These are phyloP conservation scores for Acanthamoeba healyi DNA, from an alignment of 208 protist species.

Conservation along the genomic window DNA sequence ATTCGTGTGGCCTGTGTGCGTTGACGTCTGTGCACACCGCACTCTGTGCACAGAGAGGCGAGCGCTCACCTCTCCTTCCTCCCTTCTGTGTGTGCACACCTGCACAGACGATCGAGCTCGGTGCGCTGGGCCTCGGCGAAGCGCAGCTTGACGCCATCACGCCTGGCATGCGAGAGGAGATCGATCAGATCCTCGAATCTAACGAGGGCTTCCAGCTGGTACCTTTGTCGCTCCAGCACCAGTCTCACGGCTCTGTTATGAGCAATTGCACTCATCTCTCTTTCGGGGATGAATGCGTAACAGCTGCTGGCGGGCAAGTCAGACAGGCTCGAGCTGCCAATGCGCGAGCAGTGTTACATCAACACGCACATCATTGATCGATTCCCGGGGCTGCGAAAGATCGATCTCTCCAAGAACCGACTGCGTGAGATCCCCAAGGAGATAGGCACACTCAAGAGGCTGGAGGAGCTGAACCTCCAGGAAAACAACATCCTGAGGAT, in stretches of 20 bases:
- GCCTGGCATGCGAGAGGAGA: constrained; percentile 52
- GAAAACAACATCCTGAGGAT: neutral
- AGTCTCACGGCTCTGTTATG: neutral
- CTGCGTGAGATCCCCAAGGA: constrained; percentile 47
- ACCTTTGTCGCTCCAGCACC: neutral
- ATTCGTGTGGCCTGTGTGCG: neutral
- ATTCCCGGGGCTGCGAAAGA: constrained; percentile 37
- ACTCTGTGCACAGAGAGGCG: neutral
- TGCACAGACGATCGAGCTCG: constrained; percentile 34
- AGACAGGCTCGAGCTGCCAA: neutral
- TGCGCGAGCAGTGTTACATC: constrained; percentile 55
- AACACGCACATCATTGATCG: constrained; percentile 69
- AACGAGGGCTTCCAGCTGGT: constrained; percentile 53
- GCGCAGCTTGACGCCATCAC: constrained; percentile 62
- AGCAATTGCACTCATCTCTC: neutral
- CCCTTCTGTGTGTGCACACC: neutral
- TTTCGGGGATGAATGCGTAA: neutral
- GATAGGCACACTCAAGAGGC: constrained; percentile 64
- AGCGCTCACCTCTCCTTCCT: neutral
- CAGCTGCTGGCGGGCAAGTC: constrained; percentile 68
- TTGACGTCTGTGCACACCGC: neutral
- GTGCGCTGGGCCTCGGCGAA: constrained; percentile 10
- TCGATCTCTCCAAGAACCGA: constrained; percentile 59
- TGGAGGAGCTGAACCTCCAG: constrained; percentile 57
- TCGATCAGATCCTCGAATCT: constrained; percentile 39